Conservation (phyloP, 331 rosid species). For the Arachis monticola region DNA sequence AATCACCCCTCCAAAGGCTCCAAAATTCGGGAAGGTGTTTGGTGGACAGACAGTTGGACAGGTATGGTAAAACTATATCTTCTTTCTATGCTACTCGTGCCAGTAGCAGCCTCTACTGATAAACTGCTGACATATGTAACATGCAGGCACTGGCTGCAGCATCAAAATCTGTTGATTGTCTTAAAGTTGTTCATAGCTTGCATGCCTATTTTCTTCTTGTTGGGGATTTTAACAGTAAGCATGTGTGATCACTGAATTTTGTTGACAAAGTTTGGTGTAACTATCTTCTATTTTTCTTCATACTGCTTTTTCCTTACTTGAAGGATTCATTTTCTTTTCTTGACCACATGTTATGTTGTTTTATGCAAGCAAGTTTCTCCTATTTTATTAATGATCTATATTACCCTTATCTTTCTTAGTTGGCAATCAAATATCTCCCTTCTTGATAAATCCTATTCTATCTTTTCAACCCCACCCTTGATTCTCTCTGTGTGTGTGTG, state of each 20-base stretch:
- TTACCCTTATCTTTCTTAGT: background rate
- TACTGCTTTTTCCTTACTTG: slow-evolving; percentile 2
- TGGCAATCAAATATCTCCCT: slow-evolving; percentile 19
- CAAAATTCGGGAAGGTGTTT: slow-evolving; percentile 80
- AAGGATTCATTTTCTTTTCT: slow-evolving; percentile 23
- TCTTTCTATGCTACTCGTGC: slow-evolving; percentile 19
- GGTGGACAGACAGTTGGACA: slow-evolving; percentile 93
- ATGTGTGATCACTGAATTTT: slow-evolving; percentile 32
- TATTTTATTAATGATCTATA: slow-evolving; percentile 26
- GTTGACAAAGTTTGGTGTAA: slow-evolving; percentile 21
- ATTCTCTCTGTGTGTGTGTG: no score
- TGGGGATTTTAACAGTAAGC: slow-evolving; percentile 84
- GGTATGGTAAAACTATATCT: slow-evolving; percentile 53
- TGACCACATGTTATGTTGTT: slow-evolving; percentile 23
- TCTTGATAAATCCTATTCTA: slow-evolving; percentile 25
- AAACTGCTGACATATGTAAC: slow-evolving; percentile 36
- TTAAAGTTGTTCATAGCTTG: slow-evolving; percentile 79
- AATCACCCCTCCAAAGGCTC: slow-evolving; percentile 81
- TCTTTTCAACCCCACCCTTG: background rate
- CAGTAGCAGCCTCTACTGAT: slow-evolving; percentile 29
- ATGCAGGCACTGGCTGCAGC: slow-evolving; percentile 94
- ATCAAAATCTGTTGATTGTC: slow-evolving; percentile 88
- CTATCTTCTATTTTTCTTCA: slow-evolving; percentile 20
- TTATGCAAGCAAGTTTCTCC: slow-evolving; percentile 1
- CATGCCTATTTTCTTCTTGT: slow-evolving; percentile 83